phyloP scores from a whole-genome alignment of 1,284 basidiomycete species.

The Rhodotorula glutinis region DNA sequence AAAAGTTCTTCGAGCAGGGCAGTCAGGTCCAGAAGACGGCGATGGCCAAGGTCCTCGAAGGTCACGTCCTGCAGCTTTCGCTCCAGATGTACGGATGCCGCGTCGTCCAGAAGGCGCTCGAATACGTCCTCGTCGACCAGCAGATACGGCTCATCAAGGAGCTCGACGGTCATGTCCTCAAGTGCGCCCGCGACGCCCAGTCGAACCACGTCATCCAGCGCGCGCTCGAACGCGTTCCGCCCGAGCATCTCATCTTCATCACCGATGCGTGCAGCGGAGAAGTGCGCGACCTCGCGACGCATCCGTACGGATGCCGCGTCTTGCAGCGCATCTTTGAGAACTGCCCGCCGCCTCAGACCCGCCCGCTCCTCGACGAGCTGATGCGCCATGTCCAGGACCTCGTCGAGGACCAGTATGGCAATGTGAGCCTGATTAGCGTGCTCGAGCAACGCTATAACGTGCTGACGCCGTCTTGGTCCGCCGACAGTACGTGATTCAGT shows the following conservation, averaged over 20 bases:
- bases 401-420: conserved; percentile 51
- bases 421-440: conserved; percentile 18
- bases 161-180: conserved; percentile 74
- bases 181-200: conserved; percentile 87
- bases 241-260: conserved; percentile 73
- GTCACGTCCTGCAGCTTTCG: conserved; percentile 72
- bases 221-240: conserved; percentile 72
- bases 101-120: conserved; percentile 63
- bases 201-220: conserved; percentile 90
- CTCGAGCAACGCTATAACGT: background rate
- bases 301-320: conserved; percentile 93
- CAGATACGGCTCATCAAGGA: conserved; percentile 73
- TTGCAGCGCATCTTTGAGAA: conserved; percentile 90
- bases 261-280: conserved; percentile 69
- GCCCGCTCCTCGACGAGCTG: conserved; percentile 78
- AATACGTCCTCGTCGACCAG: conserved; percentile 72
- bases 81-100: conserved; percentile 92
- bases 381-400: conserved; percentile 46
- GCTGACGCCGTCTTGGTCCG: background rate
- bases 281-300: conserved; percentile 78
- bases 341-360: conserved; percentile 62
- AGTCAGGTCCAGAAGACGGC: conserved; percentile 65
- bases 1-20: conserved; percentile 92
- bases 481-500: conserved; percentile 62
- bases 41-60: conserved; percentile 73